These are phyloP conservation scores for Physcomitrium patens DNA, from an alignment of 225 moss, liverwort and hornwort species.

Conservation along the genomic window DNA sequence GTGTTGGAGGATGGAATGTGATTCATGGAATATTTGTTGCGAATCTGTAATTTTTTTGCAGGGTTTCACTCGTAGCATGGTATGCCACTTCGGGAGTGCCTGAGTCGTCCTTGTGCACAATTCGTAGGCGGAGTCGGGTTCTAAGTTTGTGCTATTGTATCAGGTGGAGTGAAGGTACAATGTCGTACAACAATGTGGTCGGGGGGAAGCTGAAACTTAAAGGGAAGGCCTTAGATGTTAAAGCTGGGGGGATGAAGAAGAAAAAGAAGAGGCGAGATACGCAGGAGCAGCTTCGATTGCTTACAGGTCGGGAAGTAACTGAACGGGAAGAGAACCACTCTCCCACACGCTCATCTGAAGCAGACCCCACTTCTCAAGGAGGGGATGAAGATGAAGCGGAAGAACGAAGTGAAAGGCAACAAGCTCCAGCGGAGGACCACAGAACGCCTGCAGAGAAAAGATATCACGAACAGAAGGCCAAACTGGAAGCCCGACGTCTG, in stretches of 20 bases:
- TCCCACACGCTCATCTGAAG: conserved; percentile 40
- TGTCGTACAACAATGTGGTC: conserved; percentile 76
- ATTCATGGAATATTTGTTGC: background rate
- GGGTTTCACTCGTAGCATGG: background rate
- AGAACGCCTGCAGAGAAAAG: conserved; percentile 75
- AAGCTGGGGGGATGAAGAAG: conserved; percentile 71
- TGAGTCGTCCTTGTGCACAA: background rate
- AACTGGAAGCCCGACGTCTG: conserved; percentile 65
- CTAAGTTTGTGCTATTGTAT: background rate
- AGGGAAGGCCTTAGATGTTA: conserved; percentile 77
- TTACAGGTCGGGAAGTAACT: conserved; percentile 39
- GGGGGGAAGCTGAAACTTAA: conserved; percentile 87
- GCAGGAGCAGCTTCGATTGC: conserved; percentile 51
- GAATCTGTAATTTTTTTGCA: background rate
- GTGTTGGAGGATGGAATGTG: background rate
- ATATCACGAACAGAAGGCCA: conserved; percentile 77
- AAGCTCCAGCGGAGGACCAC: conserved; percentile 62
- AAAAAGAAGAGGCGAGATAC: conserved; percentile 61
- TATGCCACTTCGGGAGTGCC: background rate
- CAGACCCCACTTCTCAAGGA: conserved; percentile 26
- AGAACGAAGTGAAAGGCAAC: conserved; percentile 56
- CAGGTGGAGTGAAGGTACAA: conserved; percentile 27
- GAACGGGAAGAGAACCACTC: conserved; percentile 33
- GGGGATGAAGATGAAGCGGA: conserved; percentile 38
- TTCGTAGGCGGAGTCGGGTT: background rate